Conservation (phyloP, 2,329 filamentous ascomycete genomes). For the Microsporum audouinii region DNA sequence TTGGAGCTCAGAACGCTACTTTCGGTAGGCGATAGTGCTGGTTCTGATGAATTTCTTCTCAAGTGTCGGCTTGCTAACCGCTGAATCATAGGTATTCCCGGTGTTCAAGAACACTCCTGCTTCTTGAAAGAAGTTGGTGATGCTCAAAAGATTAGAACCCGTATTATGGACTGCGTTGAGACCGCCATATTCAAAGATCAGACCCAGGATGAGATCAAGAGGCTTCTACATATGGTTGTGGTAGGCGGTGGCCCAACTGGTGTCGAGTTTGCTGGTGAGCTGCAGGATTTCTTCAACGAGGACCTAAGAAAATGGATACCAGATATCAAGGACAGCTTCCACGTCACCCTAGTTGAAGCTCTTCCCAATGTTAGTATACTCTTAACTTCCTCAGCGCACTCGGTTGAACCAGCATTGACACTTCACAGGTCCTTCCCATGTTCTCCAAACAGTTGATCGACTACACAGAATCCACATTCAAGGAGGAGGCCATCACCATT, state of each 20-base stretch:
- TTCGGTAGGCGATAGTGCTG: slow-evolving; percentile 51
- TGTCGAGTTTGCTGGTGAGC: slow-evolving; percentile 95
- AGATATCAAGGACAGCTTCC: slow-evolving; percentile 88
- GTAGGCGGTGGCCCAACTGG: slow-evolving; percentile 88
- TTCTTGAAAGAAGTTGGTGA: slow-evolving; percentile 98
- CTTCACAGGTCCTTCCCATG: slow-evolving; percentile 62
- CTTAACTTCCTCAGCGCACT: background rate
- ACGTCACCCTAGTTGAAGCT: slow-evolving; percentile 93
- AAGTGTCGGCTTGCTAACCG: background rate
- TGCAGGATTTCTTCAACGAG: slow-evolving; percentile 97
- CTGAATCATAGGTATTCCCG: slow-evolving; percentile 55
- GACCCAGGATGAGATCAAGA: slow-evolving; percentile 72
- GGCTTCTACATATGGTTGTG: slow-evolving; percentile 95
- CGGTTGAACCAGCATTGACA: background rate
- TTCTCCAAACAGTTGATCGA: slow-evolving; percentile 99
- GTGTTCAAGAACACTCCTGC: slow-evolving; percentile 87
- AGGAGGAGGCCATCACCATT: slow-evolving; percentile 96
- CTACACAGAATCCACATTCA: slow-evolving; percentile 98
- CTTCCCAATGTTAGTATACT: slow-evolving; percentile 61
- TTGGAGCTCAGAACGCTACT: slow-evolving; percentile 95
- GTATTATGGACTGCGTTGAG: slow-evolving; percentile 99
- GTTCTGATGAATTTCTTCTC: background rate
- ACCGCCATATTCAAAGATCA: slow-evolving; percentile 98
- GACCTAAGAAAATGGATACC: slow-evolving; percentile 98
- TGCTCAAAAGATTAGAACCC: slow-evolving; percentile 90